Conservation (phyloP, 176 grass and related monocot species). For the Carex scoparia region DNA sequence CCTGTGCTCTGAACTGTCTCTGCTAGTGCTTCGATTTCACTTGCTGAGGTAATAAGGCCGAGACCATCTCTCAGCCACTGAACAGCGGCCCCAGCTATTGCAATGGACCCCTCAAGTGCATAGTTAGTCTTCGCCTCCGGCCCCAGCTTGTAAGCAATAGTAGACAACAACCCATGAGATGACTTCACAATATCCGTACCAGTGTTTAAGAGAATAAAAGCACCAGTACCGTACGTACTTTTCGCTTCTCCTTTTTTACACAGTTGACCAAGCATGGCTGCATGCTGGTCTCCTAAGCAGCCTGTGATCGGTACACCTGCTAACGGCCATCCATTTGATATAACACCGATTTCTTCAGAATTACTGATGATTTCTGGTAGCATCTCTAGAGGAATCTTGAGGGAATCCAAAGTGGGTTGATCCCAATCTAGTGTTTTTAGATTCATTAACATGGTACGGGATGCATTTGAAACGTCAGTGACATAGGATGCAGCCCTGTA, state of each 20-base stretch:
- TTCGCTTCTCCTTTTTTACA: conserved; percentile 89
- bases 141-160: conserved; percentile 77
- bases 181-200: conserved; percentile 60
- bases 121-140: conserved; percentile 55
- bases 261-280: conserved; percentile 74
- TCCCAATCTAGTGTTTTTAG: conserved; percentile 82
- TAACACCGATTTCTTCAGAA: conserved; percentile 58
- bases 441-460: conserved; percentile 97
- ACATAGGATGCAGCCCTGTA: conserved; percentile 49
- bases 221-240: conserved; percentile 90
- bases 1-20: conserved; percentile 61
- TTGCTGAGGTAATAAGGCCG: conserved; percentile 47
- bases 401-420: conserved; percentile 38
- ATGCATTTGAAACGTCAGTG: conserved; percentile 87
- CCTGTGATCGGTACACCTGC: conserved; percentile 58
- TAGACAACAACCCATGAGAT: conserved; percentile 67
- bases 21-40: conserved; percentile 65
- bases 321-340: conserved; percentile 55
- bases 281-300: conserved; percentile 84
- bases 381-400: conserved; percentile 52
- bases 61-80: conserved; percentile 90
- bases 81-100: conserved; percentile 90
- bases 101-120: conserved; percentile 86
- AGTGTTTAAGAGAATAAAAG: conserved; percentile 94
- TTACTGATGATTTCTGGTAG: conserved; percentile 93